Base-by-base conservation (phyloP, 805 yeast genomes). In the Kockiozyma suomiensis region DNA sequence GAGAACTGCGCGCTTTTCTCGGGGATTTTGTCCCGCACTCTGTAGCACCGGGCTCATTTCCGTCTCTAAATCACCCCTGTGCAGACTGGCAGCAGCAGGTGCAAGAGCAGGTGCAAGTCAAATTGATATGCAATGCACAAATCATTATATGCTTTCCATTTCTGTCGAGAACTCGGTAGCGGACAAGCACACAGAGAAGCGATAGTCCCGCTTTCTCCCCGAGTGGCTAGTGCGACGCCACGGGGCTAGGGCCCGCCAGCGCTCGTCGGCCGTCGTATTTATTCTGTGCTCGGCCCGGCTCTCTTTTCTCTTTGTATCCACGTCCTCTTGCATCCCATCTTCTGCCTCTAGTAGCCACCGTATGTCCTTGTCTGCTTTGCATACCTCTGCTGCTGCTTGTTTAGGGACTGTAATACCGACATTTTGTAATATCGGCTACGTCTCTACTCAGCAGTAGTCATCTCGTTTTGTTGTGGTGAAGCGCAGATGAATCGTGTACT, bases 241-340 rank as follows among this genome's bases (percentile, higher is more conserved):
- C 50, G 40, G 50, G 50, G 53, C 43, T 49, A 37, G 43, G 42
- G 53, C 53, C 2, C 53, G 53, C 53, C 33, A 35, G 35, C 17
- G 38, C 38, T 30, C 38, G 23, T 13, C 19, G 28, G 28, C 30
- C 40, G 41, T 48, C 51, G 38, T 48, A 48, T 48, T 48, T 48
- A 48, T 48, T 48, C 51, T 5, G 41, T 48, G 51, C 51, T 19
- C 38, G 54, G 47, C 54, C 54, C 54, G 38, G 23, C 54, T n/a
- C 7, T 42, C 30, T 33, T 23, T n/a, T 19, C n/a, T 53, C 50
- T 37, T 35, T 53, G 25, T 42, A 28, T 46, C 37, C 42, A 23
- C 37, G 32, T 53, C 45, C 30, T 35, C n/a, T n/a, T n/a, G n/a
- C 37, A 17, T 21, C 21, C 42, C 33, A 10, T 30, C 33, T 30